These are phyloP conservation scores for Bipolaris cookei DNA, from an alignment of 2,329 filamentous ascomycete species.

Conservation along the genomic window DNA sequence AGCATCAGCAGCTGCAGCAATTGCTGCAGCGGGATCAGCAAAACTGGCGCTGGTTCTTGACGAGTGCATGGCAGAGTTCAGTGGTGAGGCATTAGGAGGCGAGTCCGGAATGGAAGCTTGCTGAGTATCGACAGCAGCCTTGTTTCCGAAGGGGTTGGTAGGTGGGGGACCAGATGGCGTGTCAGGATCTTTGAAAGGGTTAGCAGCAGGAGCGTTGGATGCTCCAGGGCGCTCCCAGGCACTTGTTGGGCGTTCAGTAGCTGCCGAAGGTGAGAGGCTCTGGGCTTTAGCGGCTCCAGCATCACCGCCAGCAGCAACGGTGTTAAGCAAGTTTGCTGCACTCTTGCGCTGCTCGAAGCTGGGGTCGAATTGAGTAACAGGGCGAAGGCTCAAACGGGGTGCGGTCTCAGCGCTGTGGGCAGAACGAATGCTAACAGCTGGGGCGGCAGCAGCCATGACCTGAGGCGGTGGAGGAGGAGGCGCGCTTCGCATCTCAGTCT, in stretches of 20 bases:
- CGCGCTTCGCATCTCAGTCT: slow-evolving; percentile 41
- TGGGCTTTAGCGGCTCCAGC: slow-evolving; percentile 33
- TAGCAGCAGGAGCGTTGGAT: slow-evolving; percentile 57
- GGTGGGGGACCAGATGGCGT: slow-evolving; percentile 47
- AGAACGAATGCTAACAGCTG: slow-evolving; percentile 49
- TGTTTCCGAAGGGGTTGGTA: slow-evolving; percentile 63
- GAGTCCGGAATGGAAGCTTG: slow-evolving; percentile 37
- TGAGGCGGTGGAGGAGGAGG: slow-evolving; percentile 39
- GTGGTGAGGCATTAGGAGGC: slow-evolving; percentile 28
- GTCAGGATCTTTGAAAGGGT: slow-evolving; percentile 70
- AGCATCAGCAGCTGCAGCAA: slow-evolving; percentile 51
- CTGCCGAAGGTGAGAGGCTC: slow-evolving; percentile 26
- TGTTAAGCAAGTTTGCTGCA: slow-evolving; percentile 44
- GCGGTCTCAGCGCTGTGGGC: slow-evolving; percentile 62
- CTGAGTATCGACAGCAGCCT: slow-evolving; percentile 47
- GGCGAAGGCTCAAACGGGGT: slow-evolving; percentile 83
- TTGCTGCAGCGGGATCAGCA: slow-evolving; percentile 46
- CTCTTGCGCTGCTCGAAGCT: slow-evolving; percentile 60
- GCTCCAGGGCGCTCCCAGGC: slow-evolving; percentile 51
- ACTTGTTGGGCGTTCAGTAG: slow-evolving; percentile 33
- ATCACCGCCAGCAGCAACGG: slow-evolving; percentile 37
- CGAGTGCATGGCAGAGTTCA: slow-evolving; percentile 32
- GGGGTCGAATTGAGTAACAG: slow-evolving; percentile 82
- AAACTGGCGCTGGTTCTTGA: slow-evolving; percentile 35
- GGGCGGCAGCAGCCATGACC: slow-evolving; percentile 16